These are phyloP conservation scores for Cymbopogon flexuosus DNA, from an alignment of 202 grass and related monocot species.

Conservation along the genomic window DNA sequence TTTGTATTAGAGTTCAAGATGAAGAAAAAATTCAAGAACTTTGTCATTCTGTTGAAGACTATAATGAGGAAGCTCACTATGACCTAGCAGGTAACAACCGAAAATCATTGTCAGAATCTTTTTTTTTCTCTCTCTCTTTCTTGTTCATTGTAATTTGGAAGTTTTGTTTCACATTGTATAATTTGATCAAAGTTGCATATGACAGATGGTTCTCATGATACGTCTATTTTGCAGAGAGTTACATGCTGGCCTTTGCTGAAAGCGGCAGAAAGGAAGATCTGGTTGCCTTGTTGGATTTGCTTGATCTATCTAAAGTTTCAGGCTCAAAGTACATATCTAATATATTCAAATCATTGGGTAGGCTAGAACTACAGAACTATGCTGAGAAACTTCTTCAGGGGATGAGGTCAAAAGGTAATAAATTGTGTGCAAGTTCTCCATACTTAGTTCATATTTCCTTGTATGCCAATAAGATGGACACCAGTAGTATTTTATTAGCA, in stretches of 20 bases:
- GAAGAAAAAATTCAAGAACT: conserved; percentile 65
- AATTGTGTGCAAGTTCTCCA: not conserved
- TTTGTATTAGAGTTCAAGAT: conserved; percentile 59
- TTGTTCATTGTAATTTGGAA: conserved; percentile 19
- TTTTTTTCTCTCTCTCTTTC: not conserved
- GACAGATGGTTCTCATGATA: conserved; percentile 2
- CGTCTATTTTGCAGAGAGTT: conserved; percentile 55
- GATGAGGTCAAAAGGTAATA: conserved; percentile 50
- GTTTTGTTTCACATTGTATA: conserved; percentile 3
- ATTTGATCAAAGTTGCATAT: conserved; percentile 11
- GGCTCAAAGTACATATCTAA: conserved; percentile 49
- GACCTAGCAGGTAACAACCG: conserved; percentile 50
- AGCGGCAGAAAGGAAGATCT: conserved; percentile 63
- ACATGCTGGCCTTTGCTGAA: conserved; percentile 90
- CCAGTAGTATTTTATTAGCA: not conserved
- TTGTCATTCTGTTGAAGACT: conserved; percentile 39
- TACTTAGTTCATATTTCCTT: conserved; percentile 17
- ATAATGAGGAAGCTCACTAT: conserved; percentile 41
- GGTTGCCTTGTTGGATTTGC: conserved; percentile 48
- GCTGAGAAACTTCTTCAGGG: conserved; percentile 64
- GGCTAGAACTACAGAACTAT: conserved; percentile 44
- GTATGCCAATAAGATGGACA: conserved; percentile 14
- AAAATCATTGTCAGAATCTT: conserved; percentile 28
- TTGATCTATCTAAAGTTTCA: conserved; percentile 60
- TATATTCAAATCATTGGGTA: conserved; percentile 73